Evolutionary conservation across 2,329 filamentous ascomycete genomes (phyloP), one percentile per base, ranked within the genome.

Genomic region (Rachicladosporium sp.): DNA sequence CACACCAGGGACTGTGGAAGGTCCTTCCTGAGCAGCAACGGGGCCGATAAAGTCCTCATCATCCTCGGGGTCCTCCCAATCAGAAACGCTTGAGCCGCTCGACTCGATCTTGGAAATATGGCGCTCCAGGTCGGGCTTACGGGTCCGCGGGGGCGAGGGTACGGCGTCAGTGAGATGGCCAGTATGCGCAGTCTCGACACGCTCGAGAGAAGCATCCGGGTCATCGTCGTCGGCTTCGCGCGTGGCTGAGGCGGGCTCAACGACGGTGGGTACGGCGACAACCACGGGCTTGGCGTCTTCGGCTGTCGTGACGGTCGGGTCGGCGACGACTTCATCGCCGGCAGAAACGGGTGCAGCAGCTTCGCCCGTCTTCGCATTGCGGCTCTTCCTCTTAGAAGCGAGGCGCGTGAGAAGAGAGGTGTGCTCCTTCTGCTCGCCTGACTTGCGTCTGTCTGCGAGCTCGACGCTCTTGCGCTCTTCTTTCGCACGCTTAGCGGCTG

Each of bases 401-500:
- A 43, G 30, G 21, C 41, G 33, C 12, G 37, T 36, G 36, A 43
- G 31, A 7, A 40, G 31, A 21, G 37, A 43, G 32, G 40, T 41
- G 9, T 35, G 27, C 15, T 43, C 34, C 33, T 41, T 43, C 6
- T 32, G n/a, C 33, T 65, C 60, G 37, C 57, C 61, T 1, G 65
- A 65, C 40, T 65, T 75, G 15, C 67, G 69, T 27, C 23, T 27
- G 7, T 27, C 23, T 4, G 23, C 23, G 2, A 27, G 23, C 23
- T 27, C 23, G 23, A 27, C 23, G 23, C 23, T 27, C 54, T 73
- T 76, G 40, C 76, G 70, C 40, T 70, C 68, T 44, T 71, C 60
- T 51, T 72, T 76, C 46, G 76, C 68, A 46, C 75, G 73, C 1
- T 65, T 64, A 47, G 67, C 72, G 33, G 62, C 65, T 2, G 66